Conservation (phyloP, 83 land plant species). For the Picea engelmannii region DNA sequence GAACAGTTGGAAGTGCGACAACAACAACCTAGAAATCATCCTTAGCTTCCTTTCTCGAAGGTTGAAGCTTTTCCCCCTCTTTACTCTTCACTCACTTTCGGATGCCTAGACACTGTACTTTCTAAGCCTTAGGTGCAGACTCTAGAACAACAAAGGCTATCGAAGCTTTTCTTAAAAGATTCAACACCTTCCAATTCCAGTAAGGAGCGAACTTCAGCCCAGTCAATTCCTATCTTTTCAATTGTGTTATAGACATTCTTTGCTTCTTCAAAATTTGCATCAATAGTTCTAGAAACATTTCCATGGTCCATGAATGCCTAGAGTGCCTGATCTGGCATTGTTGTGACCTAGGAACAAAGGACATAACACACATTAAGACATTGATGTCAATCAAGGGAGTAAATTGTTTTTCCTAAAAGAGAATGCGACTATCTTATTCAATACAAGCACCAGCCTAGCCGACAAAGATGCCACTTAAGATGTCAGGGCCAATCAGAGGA, state of each 20-base stretch:
- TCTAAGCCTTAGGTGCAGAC: too few relatives aligned
- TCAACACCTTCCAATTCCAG: constrained; percentile 96
- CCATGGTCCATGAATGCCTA: constrained; percentile 94
- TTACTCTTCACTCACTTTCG: too few relatives aligned
- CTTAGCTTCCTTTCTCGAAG: too few relatives aligned
- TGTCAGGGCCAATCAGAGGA: constrained; percentile 58
- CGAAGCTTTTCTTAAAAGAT: constrained; percentile 95
- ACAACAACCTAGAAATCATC: too few relatives aligned
- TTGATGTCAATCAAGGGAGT: neutral
- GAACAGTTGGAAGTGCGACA: too few relatives aligned
- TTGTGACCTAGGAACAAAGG: constrained; percentile 65
- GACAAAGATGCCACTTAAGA: constrained; percentile 42
- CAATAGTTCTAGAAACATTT: constrained; percentile 81
- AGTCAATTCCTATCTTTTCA: constrained; percentile 83
- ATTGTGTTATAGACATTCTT: constrained; percentile 71
- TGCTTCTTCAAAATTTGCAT: constrained; percentile 80
- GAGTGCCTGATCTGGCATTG: constrained; percentile 98
- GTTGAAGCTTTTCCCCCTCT: too few relatives aligned
- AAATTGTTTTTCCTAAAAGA: neutral
- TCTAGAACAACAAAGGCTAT: constrained; percentile 40
- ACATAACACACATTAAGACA: constrained; percentile 2
- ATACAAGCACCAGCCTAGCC: neutral
- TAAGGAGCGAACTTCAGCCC: constrained; percentile 77
- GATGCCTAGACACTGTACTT: too few relatives aligned
- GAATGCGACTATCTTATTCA: neutral